Base-by-base conservation (phyloP, 1,284 basidiomycete species). In the Boletellus dicymbophilus region DNA sequence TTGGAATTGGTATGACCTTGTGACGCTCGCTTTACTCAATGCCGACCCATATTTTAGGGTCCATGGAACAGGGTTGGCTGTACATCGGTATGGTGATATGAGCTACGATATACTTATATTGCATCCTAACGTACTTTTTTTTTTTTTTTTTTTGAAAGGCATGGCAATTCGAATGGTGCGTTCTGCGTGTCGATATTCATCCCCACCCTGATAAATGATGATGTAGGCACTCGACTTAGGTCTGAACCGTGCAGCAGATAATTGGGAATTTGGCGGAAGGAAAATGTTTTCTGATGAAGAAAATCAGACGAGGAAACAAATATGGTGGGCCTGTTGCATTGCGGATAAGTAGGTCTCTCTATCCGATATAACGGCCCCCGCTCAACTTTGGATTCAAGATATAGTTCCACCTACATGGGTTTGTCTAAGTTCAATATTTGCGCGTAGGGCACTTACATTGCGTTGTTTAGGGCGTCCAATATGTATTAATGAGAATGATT, bases 21-120 rank as follows among this genome's bases (percentile, higher is more conserved):
- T 45, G 12, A 16, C 13, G 18, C 44, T 6, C 13, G 33, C 20
- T 21, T 22, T 30, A 36, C 16, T 40, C 22, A 43, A 12, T 51
- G 37, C 52, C 67, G 27, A 57, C 12, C n/a, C 16, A 26, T 25
- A 23, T 46, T 33, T 41, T 52, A 78, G 76, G 82, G 31, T 79
- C 78, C 4, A 90, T 90, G 85, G 86, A 90, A 53, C 84, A 89
- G 61, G 88, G 86, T 2, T 93, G 90, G 90, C 74, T 90, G 43
- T 90, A 85, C 59, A 81, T 85, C 54, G 89, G 88, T 87, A 56
- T 49, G 75, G 62, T 54, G 46, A 46, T 27, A 51, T 54, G 22
- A 46, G 12, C 37, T 42, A 26, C 46, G n/a, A 44, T 49, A 46
- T 38, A 31, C 41, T 37, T 44, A 15, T n/a, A 16, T 31, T 31